Evolutionary conservation across 768 basidiomycete species (phyloP).

Genomic region (Amanita phalloides): DNA sequence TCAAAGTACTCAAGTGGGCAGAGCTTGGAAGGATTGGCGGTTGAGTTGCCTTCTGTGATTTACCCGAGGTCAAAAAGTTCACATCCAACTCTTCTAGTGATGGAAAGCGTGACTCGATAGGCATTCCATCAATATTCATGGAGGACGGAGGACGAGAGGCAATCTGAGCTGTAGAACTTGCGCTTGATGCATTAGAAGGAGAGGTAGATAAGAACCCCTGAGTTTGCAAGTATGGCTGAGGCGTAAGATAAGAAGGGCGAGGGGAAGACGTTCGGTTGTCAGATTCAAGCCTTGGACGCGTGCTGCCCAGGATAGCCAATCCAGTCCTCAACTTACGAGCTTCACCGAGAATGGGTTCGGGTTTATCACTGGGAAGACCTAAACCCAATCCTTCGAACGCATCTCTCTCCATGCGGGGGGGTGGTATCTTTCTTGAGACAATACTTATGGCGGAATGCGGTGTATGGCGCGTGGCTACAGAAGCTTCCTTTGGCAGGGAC

Average conservation of each 20-base stretch:
- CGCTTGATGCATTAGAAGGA: conserved; percentile 20
- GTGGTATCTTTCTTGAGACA: neutral
- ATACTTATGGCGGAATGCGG: conserved; percentile 17
- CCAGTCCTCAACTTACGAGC: conserved; percentile 66
- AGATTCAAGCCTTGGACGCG: conserved; percentile 15
- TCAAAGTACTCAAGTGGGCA: neutral
- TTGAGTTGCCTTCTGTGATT: neutral
- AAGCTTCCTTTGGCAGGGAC: neutral
- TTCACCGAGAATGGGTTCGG: conserved; percentile 64
- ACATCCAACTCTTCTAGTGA: conserved; percentile 80
- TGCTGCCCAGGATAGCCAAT: conserved; percentile 40
- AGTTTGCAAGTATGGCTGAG: conserved; percentile 5
- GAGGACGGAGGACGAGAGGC: conserved; percentile 18
- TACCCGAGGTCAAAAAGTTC: conserved; percentile 20
- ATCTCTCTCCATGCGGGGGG: conserved; percentile 26
- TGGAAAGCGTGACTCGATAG: conserved; percentile 71
- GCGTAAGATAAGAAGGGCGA: conserved; percentile 18
- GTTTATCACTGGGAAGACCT: conserved; percentile 26
- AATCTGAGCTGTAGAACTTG: conserved; percentile 17
- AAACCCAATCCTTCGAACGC: conserved; percentile 74
- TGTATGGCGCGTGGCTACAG: conserved; percentile 10
- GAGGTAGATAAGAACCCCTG: conserved; percentile 13
- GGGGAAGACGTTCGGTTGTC: conserved; percentile 15
- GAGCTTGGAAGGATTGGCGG: neutral
- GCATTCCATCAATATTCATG: conserved; percentile 25